These are phyloP conservation scores for Hypoxylon fuscum DNA, from an alignment of 495 filamentous ascomycete genomes.

Conservation along the genomic window DNA sequence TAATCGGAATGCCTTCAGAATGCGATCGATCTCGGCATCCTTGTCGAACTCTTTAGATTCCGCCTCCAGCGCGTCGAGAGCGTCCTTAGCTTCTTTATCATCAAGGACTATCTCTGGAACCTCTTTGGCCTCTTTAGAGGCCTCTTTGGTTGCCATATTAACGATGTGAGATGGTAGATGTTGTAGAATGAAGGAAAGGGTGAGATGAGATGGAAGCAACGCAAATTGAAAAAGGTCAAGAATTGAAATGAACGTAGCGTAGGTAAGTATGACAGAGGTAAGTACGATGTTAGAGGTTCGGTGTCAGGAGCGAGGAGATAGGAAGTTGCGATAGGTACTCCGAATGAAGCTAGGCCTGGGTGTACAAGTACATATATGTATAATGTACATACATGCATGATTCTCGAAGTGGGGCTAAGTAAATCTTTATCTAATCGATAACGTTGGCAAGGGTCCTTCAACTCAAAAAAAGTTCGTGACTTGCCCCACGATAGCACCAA, in stretches of 20 bases:
- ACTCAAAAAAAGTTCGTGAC: conserved; percentile 31
- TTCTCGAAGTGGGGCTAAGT: conserved; percentile 1
- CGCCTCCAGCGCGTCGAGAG: conserved; percentile 83
- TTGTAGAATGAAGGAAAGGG: background rate
- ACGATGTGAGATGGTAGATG: too few relatives aligned
- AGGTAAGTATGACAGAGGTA: background rate
- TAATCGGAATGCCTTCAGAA: conserved; percentile 70
- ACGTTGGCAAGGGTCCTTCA: conserved; percentile 19
- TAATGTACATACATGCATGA: conserved; percentile 2
- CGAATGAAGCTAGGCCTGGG: too few relatives aligned
- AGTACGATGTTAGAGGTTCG: conserved; percentile 6
- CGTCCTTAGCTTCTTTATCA: conserved; percentile 72
- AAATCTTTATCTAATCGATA: conserved; percentile 27
- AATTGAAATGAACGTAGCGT: conserved; percentile 1
- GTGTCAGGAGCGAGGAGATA: conserved; percentile 14
- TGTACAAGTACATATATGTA: too few relatives aligned
- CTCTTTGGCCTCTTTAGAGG: conserved; percentile 12
- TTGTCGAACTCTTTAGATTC: conserved; percentile 93
- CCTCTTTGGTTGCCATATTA: conserved; percentile 27
- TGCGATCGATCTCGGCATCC: conserved; percentile 97
- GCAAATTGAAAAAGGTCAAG: background rate
- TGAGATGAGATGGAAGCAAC: background rate
- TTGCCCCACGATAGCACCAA: conserved; percentile 23
- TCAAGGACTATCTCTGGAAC: too few relatives aligned
- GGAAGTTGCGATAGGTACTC: conserved; percentile 28